Evolutionary conservation across 306 rosid species (phyloP), one percentile per base, ranked within the genome.

Genomic region (Oemleria cerasiformis): DNA sequence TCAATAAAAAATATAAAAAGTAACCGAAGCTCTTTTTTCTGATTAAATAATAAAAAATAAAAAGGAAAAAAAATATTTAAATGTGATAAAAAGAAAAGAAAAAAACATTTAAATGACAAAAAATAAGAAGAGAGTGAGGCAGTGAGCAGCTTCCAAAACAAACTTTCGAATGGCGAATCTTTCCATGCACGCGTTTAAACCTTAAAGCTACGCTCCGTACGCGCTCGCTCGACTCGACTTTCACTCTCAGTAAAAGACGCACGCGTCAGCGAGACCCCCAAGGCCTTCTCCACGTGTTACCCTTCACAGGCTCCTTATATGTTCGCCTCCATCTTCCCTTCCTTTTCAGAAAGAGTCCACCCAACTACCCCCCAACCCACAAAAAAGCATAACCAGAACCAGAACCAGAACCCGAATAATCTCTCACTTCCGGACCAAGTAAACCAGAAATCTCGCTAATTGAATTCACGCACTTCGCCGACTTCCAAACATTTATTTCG

Each of bases 141-240:
- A n/a, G n/a, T n/a, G 5, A n/a, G 13, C 58, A n/a, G 56, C 23
- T 73, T 30, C 45, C 55, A 47, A 65, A 75, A 38, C 62, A 65
- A 75, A 38, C 62, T 54, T 74, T 61, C 72, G 89, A 85, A 68
- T 8, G 16, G 39, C 79, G 74, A 76, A 77, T 77, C 76, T 82
- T 82, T 67, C 78, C 55, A 54, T 16, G 88, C 92, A 85, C 88
- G 96, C 92, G 84, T 83, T 77, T 47, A 86, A 86, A 83, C 86
- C 71, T 77, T 43, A 86, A 86, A 83, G 87, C 73, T 60, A 65
- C 63, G 63, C 69, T 66, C 81, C 84, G 84, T 86, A 84, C 90
- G 92, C 81, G 91, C 82, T 36, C 19, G 5, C 43, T 11, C 40
- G 10, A 12, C 74, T 13, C 68, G 23, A 71, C 76, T 75, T 19